A percentile compares a stretch with the other conserved stretches of the same genome.
Evolutionary conservation across 1,284 basidiomycete genomes (phyloP).

Genomic region (Ceratobasidium sp.): DNA sequence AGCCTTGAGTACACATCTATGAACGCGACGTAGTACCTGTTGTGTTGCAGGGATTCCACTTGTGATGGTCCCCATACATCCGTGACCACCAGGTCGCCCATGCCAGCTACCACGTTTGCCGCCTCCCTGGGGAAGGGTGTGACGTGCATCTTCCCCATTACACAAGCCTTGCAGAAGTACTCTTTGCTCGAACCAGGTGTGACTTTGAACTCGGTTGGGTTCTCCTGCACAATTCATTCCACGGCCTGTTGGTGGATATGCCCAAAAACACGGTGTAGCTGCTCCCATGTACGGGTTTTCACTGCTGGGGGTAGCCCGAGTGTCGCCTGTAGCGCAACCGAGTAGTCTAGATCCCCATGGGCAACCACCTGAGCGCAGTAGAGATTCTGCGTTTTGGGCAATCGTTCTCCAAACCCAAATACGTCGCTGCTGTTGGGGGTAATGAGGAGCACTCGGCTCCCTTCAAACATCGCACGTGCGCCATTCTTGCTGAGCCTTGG

Average conservation of each 20-base stretch:
- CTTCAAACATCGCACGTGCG: not conserved
- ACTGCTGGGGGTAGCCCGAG: too few relatives aligned
- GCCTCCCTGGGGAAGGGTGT: not conserved
- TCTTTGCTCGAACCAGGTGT: not conserved
- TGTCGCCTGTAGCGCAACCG: too few relatives aligned
- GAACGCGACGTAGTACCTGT: constrained; percentile 2
- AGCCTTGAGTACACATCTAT: not conserved
- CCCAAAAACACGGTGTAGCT: not conserved
- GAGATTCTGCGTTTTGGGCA: not conserved
- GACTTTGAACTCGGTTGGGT: too few relatives aligned
- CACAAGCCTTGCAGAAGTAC: not conserved
- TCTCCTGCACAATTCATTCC: not conserved
- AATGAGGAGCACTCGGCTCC: not conserved
- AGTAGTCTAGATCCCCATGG: too few relatives aligned
- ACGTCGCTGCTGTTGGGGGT: too few relatives aligned
- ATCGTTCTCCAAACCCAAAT: too few relatives aligned
- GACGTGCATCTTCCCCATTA: not conserved
- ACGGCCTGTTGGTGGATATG: not conserved
- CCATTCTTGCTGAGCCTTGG: not conserved
- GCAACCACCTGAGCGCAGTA: not conserved
- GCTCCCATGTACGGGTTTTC: not conserved
- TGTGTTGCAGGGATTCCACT: not conserved
- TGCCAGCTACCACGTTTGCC: not conserved
- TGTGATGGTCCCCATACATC: not conserved
- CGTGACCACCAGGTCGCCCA: not conserved